Percentiles rank a stretch among this genome's conserved stretches.
phyloP scores from a whole-genome alignment of 306 rosid genomes.

The Dicorynia guianensis region DNA sequence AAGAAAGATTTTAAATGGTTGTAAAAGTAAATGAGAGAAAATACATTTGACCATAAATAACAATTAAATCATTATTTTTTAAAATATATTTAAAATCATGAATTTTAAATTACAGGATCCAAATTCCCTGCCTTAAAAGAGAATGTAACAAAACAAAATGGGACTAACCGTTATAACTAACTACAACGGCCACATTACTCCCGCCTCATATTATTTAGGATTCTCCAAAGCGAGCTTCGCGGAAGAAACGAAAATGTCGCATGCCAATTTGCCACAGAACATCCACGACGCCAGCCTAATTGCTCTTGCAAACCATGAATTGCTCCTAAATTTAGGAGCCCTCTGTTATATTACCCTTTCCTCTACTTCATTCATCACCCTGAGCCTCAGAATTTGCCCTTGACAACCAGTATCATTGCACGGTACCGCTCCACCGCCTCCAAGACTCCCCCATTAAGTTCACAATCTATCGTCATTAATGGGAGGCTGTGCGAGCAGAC shows the following conservation, averaged over 20 bases:
- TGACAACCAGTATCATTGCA: too few relatives aligned
- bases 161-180: slow-evolving; percentile 27
- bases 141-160: too few relatives aligned
- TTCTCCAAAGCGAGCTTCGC: background rate
- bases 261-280: slow-evolving; percentile 6
- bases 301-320: slow-evolving; percentile 4
- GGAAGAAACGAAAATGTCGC: slow-evolving; percentile 29
- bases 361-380: background rate
- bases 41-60: too few relatives aligned
- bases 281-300: slow-evolving; percentile 12
- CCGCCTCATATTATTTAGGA: background rate
- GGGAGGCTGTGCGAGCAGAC: slow-evolving; percentile 78
- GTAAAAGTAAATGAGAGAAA: too few relatives aligned
- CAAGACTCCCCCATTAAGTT: slow-evolving; percentile 5
- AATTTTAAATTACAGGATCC: too few relatives aligned
- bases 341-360: slow-evolving; percentile 38
- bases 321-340: slow-evolving; percentile 40
- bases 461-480: slow-evolving; percentile 32
- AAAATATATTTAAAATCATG: too few relatives aligned
- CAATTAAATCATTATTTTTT: too few relatives aligned
- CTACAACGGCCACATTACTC: background rate
- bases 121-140: too few relatives aligned
- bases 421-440: slow-evolving; percentile 21
- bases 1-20: too few relatives aligned
- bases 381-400: slow-evolving; percentile 35